Base-by-base conservation (phyloP, 2,329 filamentous ascomycete species). In the Pseudogymnoascus sp. region DNA sequence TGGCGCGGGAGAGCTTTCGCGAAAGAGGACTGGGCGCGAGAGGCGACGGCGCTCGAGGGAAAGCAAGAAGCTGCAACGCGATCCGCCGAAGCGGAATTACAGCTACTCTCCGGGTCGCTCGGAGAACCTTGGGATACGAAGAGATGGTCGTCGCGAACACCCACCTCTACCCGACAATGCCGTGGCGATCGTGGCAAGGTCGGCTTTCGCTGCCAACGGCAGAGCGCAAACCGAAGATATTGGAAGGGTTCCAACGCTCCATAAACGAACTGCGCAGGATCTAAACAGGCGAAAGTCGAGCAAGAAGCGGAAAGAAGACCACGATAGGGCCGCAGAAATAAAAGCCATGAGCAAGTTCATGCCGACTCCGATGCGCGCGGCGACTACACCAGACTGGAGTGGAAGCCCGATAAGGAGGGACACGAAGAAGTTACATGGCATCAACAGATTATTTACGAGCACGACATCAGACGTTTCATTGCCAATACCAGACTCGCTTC, bases 281-380 rank as follows among this genome's bases (percentile, higher is more conserved):
- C 78, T 88, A 28, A 76, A 84, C 61, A 84, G 87, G 64, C 87
- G 88, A 65, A 91, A 86, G 71, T 89, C 89, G 41, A 92, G 86
- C 78, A 96, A 90, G 76, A 85, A 88, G 69, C 87, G 88, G 70
- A 87, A 88, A 68, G 82, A 89, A 66, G 90, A 96, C 66, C 84
- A 86, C 72, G 82, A 89, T 64, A 84, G 93, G 63, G 93, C 96
- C 75, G 90, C 90, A 66, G 91, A 96, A 76, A 92, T 97, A 72
- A 90, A 88, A 72, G 87, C 90, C 62, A 90, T 97, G 89, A 89
- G 85, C 71, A 84, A 85, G 41, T 83, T 82, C 65, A 83, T 88
- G 68, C 86, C 90, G 5, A 78, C 86, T 65, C 76, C 79, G 16
- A 82, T 80, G 61, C 84, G 89, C 61, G 81, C 87, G 5, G 82